Evolutionary conservation across 2,329 filamentous ascomycete genomes (phyloP), one percentile per base, ranked within the genome.

Genomic region (Trichoderma hamatum): DNA sequence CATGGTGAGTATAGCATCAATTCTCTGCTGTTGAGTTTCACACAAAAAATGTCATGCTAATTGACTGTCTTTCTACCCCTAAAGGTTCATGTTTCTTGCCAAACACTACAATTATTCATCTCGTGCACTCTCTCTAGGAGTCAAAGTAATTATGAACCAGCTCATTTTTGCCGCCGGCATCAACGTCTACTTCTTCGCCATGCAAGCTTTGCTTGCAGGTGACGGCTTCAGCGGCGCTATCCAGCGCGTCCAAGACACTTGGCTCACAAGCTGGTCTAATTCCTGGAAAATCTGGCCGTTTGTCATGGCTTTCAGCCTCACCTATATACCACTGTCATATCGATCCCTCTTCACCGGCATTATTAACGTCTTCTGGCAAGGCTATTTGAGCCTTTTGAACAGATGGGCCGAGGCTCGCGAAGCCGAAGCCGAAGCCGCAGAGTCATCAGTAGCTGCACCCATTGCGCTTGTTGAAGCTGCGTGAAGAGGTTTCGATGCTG

Each of bases 311-410:
- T 90, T 97, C 76, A 94, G 86, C 78, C 96, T 97, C 76, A 89
- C 91, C n/a, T 96, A 93, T 75, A 83, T 97, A 5, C 88, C 90
- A 30, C 83, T 93, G 59, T 89, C 95, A 76, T 95, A 93, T 79
- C 84, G 94, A 62, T 92, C 89, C 74, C 85, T 97, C 19, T 96
- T 97, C 73, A 88, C 91, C 0, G 93, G 92, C 1, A 81, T 91
- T 7, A 86, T 97, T 72, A 92, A 93, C 1, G 90, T 97, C 63
- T 92, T 92, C 0, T 97, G 94, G 94, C 94, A 97, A 85, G 94
- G 93, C 0, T 97, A 97, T 83, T 76, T 97, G 74, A 92, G 90
- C 73, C 92, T 89, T 79, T 79, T 97, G 75, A 97, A 97, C 75
- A 86, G 90, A 75, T 83, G 83, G 71, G 92, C 92, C 1, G 92